Evolutionary conservation across 2,329 filamentous ascomycete genomes (phyloP), one percentile per base, ranked within the genome.

Genomic region (Calcarisporium arbuscula): DNA sequence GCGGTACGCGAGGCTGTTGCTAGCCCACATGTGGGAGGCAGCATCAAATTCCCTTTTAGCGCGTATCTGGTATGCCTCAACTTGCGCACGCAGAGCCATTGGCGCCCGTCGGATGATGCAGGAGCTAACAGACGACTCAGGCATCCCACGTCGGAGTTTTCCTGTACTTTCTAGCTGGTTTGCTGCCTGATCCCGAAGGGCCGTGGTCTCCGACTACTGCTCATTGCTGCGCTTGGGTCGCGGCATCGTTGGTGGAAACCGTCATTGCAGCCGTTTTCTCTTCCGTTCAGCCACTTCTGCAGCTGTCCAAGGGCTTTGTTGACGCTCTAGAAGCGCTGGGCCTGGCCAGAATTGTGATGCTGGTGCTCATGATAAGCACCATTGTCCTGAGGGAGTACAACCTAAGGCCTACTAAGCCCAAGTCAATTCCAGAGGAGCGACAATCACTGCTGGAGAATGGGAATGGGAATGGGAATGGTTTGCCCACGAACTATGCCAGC

Each of bases 151-250:
- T 62, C 11, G 62, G 52, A 7, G 61, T 64, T 5, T 28, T 65
- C 5, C 54, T 67, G 4, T 67, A 64, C 40, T 65, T 61, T 29
- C 38, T 64, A 4, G 58, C 58, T 16, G 63, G 63, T 4, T 45
- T 67, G 32, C 51, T 67, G 6, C 63, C 63, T 4, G 60, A 67
- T 25, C 63, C 63, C 1, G 62, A 66, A 41, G 63, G 63, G 1
- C 63, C 63, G 6, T 67, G 63, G 63, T 53, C 56, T 5, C 63
- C 62, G 2, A 50, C 48, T 8, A 40, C 50, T 14, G 44, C 62
- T 15, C 61, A 66, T 25, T 48, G 53, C 36, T 50, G 48, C 30
- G 59, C 61, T 3, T 66, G 62, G 62, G 45, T 57, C 30, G 37
- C 52, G 1, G 61, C 48, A 17, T 41, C 53, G 1, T 43, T 63